These are phyloP conservation scores for Kodamaea sp. DNA, from an alignment of 1,139 yeast genomes.

Conservation along the genomic window DNA sequence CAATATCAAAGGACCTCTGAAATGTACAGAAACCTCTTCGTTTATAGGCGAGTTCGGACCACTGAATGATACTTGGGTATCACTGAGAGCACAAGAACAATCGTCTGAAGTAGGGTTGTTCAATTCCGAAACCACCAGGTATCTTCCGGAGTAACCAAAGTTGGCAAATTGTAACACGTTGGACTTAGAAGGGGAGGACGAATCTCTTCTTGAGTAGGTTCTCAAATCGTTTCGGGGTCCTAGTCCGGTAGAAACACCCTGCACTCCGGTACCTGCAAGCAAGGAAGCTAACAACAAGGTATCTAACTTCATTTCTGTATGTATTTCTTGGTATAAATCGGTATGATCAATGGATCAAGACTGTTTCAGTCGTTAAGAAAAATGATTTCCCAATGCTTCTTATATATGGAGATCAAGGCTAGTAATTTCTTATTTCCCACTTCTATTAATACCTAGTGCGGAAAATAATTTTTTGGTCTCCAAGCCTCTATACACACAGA, in stretches of 20 bases:
- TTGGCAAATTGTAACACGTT: conserved; percentile 21
- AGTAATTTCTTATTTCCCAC: neutral
- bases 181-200: conserved; percentile 2
- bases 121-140: conserved; percentile 69
- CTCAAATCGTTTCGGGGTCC: too few species aligned
- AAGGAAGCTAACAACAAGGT: neutral
- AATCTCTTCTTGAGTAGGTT: too few species aligned
- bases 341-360: too few species aligned
- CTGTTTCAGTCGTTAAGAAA: too few species aligned
- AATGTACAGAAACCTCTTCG: conserved; percentile 89
- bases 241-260: too few species aligned
- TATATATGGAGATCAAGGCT: neutral
- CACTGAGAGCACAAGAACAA: conserved; percentile 62
- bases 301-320: neutral
- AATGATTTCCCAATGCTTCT: neutral
- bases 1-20: conserved; percentile 87
- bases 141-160: conserved; percentile 79
- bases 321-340: too few species aligned
- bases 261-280: conserved; percentile 1
- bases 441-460: conserved; percentile 1
- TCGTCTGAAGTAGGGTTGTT: conserved; percentile 46
- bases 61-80: conserved; percentile 53
- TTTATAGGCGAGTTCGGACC: conserved; percentile 82
- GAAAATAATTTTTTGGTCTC: neutral
- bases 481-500: neutral